A percentile compares a stretch with the other conserved stretches of the same genome.
These are phyloP conservation scores for Pichia nanzhaoensis DNA, from an alignment of 805 yeast genomes.

Conservation along the genomic window DNA sequence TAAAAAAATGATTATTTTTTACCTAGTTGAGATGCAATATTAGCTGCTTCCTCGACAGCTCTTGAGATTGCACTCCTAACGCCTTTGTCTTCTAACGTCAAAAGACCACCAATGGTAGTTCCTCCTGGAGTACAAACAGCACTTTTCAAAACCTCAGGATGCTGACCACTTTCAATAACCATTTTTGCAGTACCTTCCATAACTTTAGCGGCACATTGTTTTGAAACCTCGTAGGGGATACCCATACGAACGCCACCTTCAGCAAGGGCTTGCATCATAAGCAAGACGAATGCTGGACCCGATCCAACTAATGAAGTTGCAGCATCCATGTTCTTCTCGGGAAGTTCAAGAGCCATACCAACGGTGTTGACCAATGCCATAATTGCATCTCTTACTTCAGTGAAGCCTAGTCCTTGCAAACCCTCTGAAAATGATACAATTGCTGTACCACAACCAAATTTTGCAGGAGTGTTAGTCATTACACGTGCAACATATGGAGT, in stretches of 20 bases:
- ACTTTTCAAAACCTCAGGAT: slow-evolving; percentile 83
- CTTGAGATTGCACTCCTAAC: slow-evolving; percentile 82
- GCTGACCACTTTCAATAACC: slow-evolving; percentile 75
- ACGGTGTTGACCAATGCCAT: slow-evolving; percentile 53
- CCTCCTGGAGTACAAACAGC: slow-evolving; percentile 97
- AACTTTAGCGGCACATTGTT: slow-evolving; percentile 85
- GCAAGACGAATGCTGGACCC: slow-evolving; percentile 89
- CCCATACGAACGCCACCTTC: slow-evolving; percentile 97
- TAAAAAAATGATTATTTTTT: slow-evolving; percentile 33
- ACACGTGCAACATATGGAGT: slow-evolving; percentile 70
- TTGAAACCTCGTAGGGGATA: slow-evolving; percentile 75
- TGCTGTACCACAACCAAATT: slow-evolving; percentile 90
- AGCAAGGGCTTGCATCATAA: slow-evolving; percentile 84
- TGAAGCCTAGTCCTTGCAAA: slow-evolving; percentile 30
- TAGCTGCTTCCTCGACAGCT: slow-evolving; percentile 90
- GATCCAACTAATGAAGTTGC: slow-evolving; percentile 94
- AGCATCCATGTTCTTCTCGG: slow-evolving; percentile 93
- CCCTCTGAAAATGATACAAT: slow-evolving; percentile 65
- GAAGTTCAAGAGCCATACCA: slow-evolving; percentile 60
- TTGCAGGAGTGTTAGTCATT: slow-evolving; percentile 98
- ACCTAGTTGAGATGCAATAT: slow-evolving; percentile 56
- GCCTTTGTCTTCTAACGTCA: slow-evolving; percentile 87
- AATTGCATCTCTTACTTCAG: slow-evolving; percentile 39
- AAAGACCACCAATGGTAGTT: slow-evolving; percentile 90
- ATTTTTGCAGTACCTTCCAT: slow-evolving; percentile 90